Evolutionary conservation across 306 rosid genomes (phyloP), one percentile per base, ranked within the genome.

Genomic region (Quillaja saponaria): DNA sequence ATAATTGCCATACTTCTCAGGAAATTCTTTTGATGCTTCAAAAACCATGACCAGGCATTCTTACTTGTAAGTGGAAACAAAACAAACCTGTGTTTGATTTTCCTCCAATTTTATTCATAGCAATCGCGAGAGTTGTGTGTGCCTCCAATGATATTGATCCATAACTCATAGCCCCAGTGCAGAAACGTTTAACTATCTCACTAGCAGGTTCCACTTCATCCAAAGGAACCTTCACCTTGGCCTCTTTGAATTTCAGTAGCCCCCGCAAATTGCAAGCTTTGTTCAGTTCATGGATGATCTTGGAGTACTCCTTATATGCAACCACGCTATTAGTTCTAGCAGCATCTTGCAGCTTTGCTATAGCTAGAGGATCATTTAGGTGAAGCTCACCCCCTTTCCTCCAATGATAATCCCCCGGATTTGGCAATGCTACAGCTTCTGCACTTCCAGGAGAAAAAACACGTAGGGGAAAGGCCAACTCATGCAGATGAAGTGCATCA

Each of bases 161-260:
- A 71, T 94, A 94, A 87, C 99, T 94, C 99, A 94, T 94, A 55
- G 99, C 99, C 58, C 99, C 99, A 19, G 99, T 94, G 72, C 99
- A 94, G 76, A 89, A 94, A 15, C 99, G 88, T 66, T 89, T 94
- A 16, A 94, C 97, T 66, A 94, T 87, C 78, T 94, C 91, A 18
- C 95, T 81, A 65, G 97, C 96, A 61, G 99, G 78, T 68, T 94
- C 96, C 48, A 94, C 99, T 72, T 89, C 97, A 71, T 85, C 85
- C 83, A 94, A 77, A 63, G 92, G 80, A 78, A 94, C 74, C 75
- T 81, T 74, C 33, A 2, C 61, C 1, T 58, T 64, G 4, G 84
- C 61, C 68, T 78, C 85, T 80, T 89, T 87, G 51, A 94, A 94
- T 71, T 85, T 94, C 75, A 94, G 76, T 39, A 94, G 75, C 10